phyloP scores from a whole-genome alignment of 768 basidiomycete species.

The Gyrodon lividus region DNA sequence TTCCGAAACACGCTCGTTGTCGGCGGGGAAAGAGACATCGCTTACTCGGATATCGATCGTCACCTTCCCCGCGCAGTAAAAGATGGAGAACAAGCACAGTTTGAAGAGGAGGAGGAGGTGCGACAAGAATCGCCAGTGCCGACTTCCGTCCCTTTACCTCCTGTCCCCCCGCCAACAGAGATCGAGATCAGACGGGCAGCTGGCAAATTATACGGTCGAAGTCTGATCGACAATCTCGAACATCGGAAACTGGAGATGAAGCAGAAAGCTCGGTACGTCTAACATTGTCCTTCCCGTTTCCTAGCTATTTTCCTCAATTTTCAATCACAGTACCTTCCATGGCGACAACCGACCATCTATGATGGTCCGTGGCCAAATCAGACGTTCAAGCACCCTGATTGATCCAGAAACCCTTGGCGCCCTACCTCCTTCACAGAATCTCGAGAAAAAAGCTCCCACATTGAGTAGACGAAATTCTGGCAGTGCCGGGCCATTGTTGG shows the following conservation, averaged over 20 bases:
- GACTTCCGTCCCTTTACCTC: constrained; percentile 30
- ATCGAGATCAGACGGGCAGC: constrained; percentile 47
- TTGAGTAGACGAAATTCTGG: constrained; percentile 50
- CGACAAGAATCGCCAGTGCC: constrained; percentile 39
- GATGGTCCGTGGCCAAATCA: constrained; percentile 71
- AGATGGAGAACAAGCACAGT: constrained; percentile 76
- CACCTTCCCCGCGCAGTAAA: constrained; percentile 67
- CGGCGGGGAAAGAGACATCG: constrained; percentile 62
- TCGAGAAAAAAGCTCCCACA: constrained; percentile 42
- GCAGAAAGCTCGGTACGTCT: constrained; percentile 74
- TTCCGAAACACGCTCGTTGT: constrained; percentile 80
- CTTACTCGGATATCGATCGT: constrained; percentile 58
- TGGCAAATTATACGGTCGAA: constrained; percentile 85
- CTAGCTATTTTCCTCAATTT: constrained; percentile 2
- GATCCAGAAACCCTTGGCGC: constrained; percentile 61
- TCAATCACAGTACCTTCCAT: constrained; percentile 64
- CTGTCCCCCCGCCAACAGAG: constrained; percentile 33
- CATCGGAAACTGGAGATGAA: constrained; percentile 79
- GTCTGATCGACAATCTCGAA: constrained; percentile 89
- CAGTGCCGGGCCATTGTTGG: constrained; percentile 63
- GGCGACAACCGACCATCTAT: constrained; percentile 90
- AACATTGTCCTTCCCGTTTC: background rate
- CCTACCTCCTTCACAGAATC: constrained; percentile 46
- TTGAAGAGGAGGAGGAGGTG: constrained; percentile 40
- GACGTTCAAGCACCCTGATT: constrained; percentile 67